These are phyloP conservation scores for Plasmodium blacklocki DNA, from an alignment of 169 alveolate genomes.

Conservation along the genomic window DNA sequence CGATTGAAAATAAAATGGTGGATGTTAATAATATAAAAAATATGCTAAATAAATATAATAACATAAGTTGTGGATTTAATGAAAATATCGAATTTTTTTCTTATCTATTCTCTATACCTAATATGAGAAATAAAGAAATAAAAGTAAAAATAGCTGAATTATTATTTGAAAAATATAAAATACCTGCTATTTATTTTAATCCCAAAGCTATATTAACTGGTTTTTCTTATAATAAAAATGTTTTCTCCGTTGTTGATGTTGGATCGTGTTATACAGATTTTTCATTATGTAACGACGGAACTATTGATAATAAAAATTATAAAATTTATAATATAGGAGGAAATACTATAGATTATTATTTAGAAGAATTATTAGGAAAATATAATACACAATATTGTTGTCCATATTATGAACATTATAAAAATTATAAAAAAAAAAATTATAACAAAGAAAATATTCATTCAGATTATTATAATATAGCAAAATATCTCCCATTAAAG, in stretches of 20 bases:
- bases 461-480: conserved; percentile 36
- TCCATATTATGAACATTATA: conserved; percentile 41
- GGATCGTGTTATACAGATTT: conserved; percentile 60
- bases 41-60: conserved; percentile 48
- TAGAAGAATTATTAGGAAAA: conserved; percentile 40
- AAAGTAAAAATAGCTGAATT: conserved; percentile 41
- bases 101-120: conserved; percentile 61
- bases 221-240: conserved; percentile 48
- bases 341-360: conserved; percentile 20
- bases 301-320: conserved; percentile 55
- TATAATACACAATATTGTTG: conserved; percentile 27
- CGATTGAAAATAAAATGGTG: conserved; percentile 22
- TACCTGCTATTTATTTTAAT: conserved; percentile 44
- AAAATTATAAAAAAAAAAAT: not conserved
- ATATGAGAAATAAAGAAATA: conserved; percentile 52
- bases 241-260: conserved; percentile 52
- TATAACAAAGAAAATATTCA: conserved; percentile 45
- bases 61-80: conserved; percentile 44
- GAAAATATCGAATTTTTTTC: conserved; percentile 42
- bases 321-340: conserved; percentile 67
- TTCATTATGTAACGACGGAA: conserved; percentile 52
- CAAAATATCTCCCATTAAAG: conserved; percentile 48
- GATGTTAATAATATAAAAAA: conserved; percentile 38
- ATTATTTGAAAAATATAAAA: conserved; percentile 50
- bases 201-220: conserved; percentile 46